phyloP scores from a whole-genome alignment of 139 green algal genomes.

The Asterochloris erici region DNA sequence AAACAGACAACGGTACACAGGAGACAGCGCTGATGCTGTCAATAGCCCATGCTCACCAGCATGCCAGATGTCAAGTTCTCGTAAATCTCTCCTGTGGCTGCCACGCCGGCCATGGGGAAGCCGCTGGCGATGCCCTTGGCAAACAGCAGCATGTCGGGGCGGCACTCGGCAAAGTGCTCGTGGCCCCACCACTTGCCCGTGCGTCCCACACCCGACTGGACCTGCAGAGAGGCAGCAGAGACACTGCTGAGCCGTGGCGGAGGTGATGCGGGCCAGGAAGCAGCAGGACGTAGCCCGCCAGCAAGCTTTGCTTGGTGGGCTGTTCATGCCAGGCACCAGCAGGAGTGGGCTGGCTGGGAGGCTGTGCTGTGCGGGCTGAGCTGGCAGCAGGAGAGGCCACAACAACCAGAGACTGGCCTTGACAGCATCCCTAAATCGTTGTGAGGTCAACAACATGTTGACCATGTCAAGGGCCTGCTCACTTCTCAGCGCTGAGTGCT shows the following conservation, averaged over 20 bases:
- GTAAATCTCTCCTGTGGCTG: slow-evolving; percentile 41
- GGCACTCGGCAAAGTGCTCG: slow-evolving; percentile 44
- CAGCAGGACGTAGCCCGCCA: background rate
- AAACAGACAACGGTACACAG: no score
- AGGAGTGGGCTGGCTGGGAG: no score
- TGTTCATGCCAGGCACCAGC: background rate
- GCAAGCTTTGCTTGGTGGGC: background rate
- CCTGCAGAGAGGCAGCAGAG: slow-evolving; percentile 36
- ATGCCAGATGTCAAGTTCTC: slow-evolving; percentile 20
- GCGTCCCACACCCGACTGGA: slow-evolving; percentile 70
- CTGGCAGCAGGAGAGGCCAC: no score
- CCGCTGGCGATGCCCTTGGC: slow-evolving; percentile 83
- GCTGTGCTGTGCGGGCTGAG: no score
- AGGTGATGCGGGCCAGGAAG: background rate
- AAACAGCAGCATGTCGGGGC: slow-evolving; percentile 79
- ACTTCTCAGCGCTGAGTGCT: no score
- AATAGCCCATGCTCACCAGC: background rate
- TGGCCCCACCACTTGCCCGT: slow-evolving; percentile 83
- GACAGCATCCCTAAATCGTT: no score
- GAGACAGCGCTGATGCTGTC: no score
- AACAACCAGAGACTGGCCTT: no score
- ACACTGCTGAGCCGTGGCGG: background rate
- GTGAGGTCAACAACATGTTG: no score
- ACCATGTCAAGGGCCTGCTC: no score
- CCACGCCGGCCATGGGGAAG: slow-evolving; percentile 75